Evolutionary conservation across 2,329 filamentous ascomycete species (phyloP).

Genomic region (Paracorniculantispora psalliotae): DNA sequence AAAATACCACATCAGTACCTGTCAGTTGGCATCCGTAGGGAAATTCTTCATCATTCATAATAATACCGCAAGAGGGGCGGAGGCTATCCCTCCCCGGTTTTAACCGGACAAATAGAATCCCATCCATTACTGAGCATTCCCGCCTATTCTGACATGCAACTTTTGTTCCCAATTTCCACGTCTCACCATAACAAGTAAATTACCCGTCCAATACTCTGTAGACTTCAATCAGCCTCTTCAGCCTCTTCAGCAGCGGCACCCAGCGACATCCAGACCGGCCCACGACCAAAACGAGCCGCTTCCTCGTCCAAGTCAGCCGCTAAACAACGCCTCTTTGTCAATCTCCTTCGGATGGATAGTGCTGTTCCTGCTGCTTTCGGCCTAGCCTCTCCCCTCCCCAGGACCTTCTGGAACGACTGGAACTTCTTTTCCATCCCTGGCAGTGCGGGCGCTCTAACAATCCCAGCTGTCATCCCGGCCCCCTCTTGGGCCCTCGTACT

Average conservation of each 20-base stretch:
- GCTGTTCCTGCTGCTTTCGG: constrained; percentile 11
- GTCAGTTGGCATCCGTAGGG: too few relatives aligned
- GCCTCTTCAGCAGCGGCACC: too few relatives aligned
- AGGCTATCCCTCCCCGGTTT: background rate
- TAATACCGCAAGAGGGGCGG: background rate
- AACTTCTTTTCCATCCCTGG: constrained; percentile 3
- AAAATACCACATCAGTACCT: too few relatives aligned
- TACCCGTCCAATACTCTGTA: background rate
- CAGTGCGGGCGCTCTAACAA: background rate
- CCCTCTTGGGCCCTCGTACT: too few relatives aligned
- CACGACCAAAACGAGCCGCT: background rate
- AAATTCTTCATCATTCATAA: background rate
- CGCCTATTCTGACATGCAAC: too few relatives aligned
- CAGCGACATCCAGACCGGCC: too few relatives aligned
- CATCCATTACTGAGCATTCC: constrained; percentile 1
- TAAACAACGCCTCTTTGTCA: background rate
- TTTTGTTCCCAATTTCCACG: too few relatives aligned
- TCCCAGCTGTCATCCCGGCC: background rate
- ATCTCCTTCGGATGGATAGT: too few relatives aligned
- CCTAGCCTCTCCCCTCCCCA: background rate
- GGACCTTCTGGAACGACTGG: constrained; percentile 10
- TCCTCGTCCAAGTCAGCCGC: background rate
- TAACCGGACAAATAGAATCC: constrained; percentile 4
- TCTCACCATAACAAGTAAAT: background rate
- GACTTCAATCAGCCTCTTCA: too few relatives aligned